Conservation (phyloP, 495 filamentous ascomycete genomes). For the Xylaria palmicola region DNA sequence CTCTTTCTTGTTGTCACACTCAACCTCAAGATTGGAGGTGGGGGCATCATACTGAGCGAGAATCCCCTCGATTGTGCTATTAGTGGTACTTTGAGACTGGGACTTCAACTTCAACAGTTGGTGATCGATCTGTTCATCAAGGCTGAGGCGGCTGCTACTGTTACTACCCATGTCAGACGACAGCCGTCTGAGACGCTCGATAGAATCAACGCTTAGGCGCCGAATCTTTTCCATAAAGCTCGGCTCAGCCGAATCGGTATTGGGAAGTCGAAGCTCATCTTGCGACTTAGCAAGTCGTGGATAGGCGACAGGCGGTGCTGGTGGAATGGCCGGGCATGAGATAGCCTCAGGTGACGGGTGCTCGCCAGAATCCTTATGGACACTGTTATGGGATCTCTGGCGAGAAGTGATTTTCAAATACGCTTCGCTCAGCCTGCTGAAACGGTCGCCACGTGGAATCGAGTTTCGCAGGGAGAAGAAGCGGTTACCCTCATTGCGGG, state of each 20-base stretch:
- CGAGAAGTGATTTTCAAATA: conserved; percentile 19
- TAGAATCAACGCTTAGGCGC: neutral
- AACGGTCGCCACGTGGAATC: conserved; percentile 16
- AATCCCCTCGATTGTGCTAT: conserved; percentile 33
- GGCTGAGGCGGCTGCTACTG: neutral
- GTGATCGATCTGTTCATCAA: conserved; percentile 5
- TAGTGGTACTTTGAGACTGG: conserved; percentile 18
- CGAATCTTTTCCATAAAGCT: neutral
- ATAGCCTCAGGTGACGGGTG: neutral
- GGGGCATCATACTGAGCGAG: conserved; percentile 26
- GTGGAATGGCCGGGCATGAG: neutral
- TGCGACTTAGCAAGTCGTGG: conserved; percentile 15
- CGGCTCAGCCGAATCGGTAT: conserved; percentile 14
- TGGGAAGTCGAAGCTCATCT: conserved; percentile 23
- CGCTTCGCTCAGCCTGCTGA: conserved; percentile 21
- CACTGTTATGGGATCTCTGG: neutral
- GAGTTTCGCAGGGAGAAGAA: neutral
- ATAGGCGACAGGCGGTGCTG: neutral
- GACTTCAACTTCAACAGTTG: conserved; percentile 1
- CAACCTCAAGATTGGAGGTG: neutral
- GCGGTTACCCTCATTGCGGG: neutral
- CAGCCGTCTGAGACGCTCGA: neutral
- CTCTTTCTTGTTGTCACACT: neutral
- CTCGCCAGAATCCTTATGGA: neutral
- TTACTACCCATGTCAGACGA: neutral